A percentile compares a stretch with the other conserved stretches of the same genome.
phyloP scores from a whole-genome alignment of 768 basidiomycete species.

The Boletus rufocinnamomeus region DNA sequence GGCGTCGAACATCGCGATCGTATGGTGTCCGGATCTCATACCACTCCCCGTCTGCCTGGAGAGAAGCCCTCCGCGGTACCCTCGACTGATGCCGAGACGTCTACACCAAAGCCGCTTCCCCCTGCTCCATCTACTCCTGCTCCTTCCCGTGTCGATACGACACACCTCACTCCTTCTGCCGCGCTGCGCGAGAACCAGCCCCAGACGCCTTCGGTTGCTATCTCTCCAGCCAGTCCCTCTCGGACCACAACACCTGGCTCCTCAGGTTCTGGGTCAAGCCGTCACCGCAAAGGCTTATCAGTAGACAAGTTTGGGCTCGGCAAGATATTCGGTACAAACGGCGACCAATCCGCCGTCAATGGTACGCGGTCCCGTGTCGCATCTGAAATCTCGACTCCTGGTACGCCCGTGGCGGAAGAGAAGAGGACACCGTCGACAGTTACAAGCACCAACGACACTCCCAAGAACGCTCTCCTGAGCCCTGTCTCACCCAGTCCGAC shows the following conservation, averaged over 20 bases:
- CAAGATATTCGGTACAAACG: slow-evolving; percentile 63
- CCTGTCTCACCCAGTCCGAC: slow-evolving; percentile 34
- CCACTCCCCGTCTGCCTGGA: slow-evolving; percentile 2
- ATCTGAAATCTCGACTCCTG: slow-evolving; percentile 41
- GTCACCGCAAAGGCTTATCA: slow-evolving; percentile 69
- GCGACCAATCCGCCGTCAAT: slow-evolving; percentile 36
- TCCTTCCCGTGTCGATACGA: slow-evolving; percentile 23
- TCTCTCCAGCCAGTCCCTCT: slow-evolving; percentile 48
- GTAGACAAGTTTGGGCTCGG: slow-evolving; percentile 79
- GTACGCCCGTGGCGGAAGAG: slow-evolving; percentile 21
- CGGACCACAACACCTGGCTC: slow-evolving; percentile 33
- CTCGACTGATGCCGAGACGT: slow-evolving; percentile 11
- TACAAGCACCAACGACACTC: slow-evolving; percentile 19
- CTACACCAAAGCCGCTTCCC: slow-evolving; percentile 34
- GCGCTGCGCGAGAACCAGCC: slow-evolving; percentile 32
- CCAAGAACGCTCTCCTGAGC: slow-evolving; percentile 38
- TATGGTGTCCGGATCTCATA: slow-evolving; percentile 15
- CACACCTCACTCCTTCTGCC: slow-evolving; percentile 25
- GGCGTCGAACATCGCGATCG: slow-evolving; percentile 20
- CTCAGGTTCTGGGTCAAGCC: slow-evolving; percentile 46
- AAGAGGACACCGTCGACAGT: slow-evolving; percentile 15
- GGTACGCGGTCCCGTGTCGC: slow-evolving; percentile 43
- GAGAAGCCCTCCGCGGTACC: slow-evolving; percentile 24
- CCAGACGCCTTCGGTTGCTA: slow-evolving; percentile 34
- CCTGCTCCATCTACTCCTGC: slow-evolving; percentile 25